Evolutionary conservation across 1,284 basidiomycete genomes (phyloP).

Genomic region (Ceratobasidium sp.): DNA sequence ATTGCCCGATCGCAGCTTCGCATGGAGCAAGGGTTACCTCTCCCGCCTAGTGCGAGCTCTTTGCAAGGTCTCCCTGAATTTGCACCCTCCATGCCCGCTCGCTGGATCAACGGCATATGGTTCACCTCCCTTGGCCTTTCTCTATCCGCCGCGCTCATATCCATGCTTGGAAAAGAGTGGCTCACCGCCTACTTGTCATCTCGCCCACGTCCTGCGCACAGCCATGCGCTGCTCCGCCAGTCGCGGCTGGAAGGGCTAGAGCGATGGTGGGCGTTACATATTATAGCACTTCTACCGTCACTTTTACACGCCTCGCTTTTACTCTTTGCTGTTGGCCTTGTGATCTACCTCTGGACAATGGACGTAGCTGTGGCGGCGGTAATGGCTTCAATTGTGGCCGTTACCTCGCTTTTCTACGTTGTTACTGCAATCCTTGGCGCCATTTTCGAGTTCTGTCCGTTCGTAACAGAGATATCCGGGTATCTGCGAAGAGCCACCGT

Average conservation of each 20-base stretch:
- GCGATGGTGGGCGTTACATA: slow-evolving; percentile 22
- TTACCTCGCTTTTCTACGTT: slow-evolving; percentile 15
- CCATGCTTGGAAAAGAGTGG: slow-evolving; percentile 44
- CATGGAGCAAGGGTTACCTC: neutral
- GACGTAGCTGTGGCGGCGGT: slow-evolving; percentile 1
- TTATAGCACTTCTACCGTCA: slow-evolving; percentile 28
- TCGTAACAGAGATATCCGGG: neutral
- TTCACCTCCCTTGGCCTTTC: slow-evolving; percentile 34
- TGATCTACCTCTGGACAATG: slow-evolving; percentile 31
- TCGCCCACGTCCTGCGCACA: slow-evolving; percentile 20
- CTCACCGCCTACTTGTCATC: slow-evolving; percentile 8
- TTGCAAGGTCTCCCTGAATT: neutral
- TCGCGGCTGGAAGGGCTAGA: slow-evolving; percentile 22
- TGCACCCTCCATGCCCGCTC: neutral
- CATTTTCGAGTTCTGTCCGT: neutral
- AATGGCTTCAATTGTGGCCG: neutral
- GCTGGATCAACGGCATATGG: slow-evolving; percentile 35
- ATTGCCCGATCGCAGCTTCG: slow-evolving; percentile 14
- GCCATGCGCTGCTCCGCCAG: slow-evolving; percentile 18
- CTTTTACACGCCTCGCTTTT: slow-evolving; percentile 16
- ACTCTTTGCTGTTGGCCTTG: slow-evolving; percentile 30
- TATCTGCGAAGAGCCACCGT: slow-evolving; percentile 2
- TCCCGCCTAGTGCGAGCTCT: neutral
- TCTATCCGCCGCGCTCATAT: slow-evolving; percentile 8
- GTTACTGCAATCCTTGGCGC: neutral